These are phyloP conservation scores for Stephania cephalantha DNA, from an alignment of 164 flowering plant genomes.

Conservation along the genomic window DNA sequence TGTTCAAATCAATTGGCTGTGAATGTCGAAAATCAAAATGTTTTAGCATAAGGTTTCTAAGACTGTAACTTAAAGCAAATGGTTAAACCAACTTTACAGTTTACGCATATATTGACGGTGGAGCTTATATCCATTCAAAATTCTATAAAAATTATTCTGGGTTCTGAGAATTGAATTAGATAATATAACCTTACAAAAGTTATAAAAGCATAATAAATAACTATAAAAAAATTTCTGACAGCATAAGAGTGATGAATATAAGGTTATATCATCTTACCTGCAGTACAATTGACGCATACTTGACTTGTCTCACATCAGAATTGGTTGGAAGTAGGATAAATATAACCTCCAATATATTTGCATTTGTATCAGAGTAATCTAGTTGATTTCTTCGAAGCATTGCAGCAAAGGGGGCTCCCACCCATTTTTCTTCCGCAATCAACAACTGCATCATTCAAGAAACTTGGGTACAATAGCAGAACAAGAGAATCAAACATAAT, in stretches of 20 bases:
- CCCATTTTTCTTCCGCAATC: conserved; percentile 77
- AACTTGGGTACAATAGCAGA: conserved; percentile 6
- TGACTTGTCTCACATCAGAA: conserved; percentile 62
- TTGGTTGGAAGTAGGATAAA: conserved; percentile 47
- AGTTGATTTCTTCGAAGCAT: conserved; percentile 65
- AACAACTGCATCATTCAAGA: conserved; percentile 47
- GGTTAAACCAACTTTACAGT: background rate
- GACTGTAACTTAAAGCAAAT: background rate
- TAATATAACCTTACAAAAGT: no score
- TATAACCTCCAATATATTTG: conserved; percentile 35
- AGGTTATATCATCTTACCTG: conserved; percentile 47
- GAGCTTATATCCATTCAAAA: no score
- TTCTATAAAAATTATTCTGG: no score
- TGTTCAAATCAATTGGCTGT: conserved; percentile 82
- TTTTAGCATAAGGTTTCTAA: background rate
- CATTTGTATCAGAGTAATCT: conserved; percentile 38
- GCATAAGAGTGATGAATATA: no score
- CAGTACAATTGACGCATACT: conserved; percentile 57
- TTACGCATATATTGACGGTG: background rate
- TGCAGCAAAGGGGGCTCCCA: conserved; percentile 88
- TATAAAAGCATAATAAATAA: background rate
- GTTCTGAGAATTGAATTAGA: no score
- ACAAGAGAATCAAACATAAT: background rate
- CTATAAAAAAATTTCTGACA: no score
- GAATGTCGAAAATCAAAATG: background rate